Evolutionary conservation across 202 grass and related monocot species (phyloP), one percentile per base, ranked within the genome.

Genomic region (Setaria italica): DNA sequence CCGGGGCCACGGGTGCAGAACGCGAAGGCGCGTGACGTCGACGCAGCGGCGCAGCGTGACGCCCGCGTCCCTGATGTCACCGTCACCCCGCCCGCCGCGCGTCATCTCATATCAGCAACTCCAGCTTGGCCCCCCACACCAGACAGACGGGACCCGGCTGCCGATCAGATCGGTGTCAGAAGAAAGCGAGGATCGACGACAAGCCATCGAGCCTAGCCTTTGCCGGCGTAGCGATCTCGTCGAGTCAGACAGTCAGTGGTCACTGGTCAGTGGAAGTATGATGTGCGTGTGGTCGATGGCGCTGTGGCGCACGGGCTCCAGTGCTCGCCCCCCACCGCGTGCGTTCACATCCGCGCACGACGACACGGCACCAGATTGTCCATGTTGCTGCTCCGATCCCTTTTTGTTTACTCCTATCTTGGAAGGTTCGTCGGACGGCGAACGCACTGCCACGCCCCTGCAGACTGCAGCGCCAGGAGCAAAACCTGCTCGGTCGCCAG

Each of bases 31-130:
- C 13, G 37, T 84, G 89, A 90, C 89, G 81, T 84, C 76, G 55
- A 64, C 85, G 54, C 21, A 4, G 76, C 70, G 70, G 70, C 19
- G 54, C 69, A 69, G 54, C 14, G 70, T 90, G 85, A 80, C 85
- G 80, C 41, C 20, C 80, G 51, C 74, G 69, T 68, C 60, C 33
- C 9, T 90, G 75, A 87, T 70, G 85, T 90, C 89, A 87, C 85
- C 53, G 34, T 75, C 74, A 3, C 48, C 71, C 47, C 14, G 48
- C 29, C 15, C 71, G 25, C 29, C 71, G 71, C 71, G 71, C 71
- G 71, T 74, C 67, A 42, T 72, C 39, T 25, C 25, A 0, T 25
- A 25, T 25, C 25, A 25, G 25, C 25, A 25, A 25, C 25, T 25
- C 25, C 25, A 25, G 25, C 25, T 25, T 25, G 25, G 25, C 25